phyloP scores from a whole-genome alignment of 192 early-diverging fungal genomes.

The Spizellomyces sp. region DNA sequence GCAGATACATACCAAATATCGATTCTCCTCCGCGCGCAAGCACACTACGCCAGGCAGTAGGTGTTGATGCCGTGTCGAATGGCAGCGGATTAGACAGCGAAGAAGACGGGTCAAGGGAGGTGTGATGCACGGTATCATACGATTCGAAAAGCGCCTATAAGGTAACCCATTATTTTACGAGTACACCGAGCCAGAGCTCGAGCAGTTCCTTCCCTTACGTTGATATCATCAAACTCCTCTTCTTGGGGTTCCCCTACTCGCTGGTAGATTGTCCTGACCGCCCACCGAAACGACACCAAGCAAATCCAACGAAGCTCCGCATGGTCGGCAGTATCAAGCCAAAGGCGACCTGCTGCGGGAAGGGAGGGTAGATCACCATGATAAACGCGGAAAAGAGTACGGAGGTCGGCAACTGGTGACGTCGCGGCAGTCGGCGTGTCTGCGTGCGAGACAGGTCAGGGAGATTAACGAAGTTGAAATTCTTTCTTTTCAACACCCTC shows the following conservation, averaged over 20 bases:
- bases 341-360: conserved; percentile 16
- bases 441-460: no score
- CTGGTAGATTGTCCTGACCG: conserved; percentile 33
- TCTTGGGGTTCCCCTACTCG: conserved; percentile 4
- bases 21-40: conserved; percentile 3
- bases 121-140: conserved; percentile 13
- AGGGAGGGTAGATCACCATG: conserved; percentile 25
- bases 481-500: no score
- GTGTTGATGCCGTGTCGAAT: conserved; percentile 19
- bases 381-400: conserved; percentile 17
- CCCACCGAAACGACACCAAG: conserved; percentile 24
- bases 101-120: conserved; percentile 29
- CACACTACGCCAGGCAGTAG: conserved; percentile 18
- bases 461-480: no score
- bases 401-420: not conserved
- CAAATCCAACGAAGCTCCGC: conserved; percentile 14
- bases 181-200: no score
- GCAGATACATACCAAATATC: conserved; percentile 16
- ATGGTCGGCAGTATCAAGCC: conserved; percentile 20
- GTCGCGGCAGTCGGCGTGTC: no score
- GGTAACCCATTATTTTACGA: not conserved
- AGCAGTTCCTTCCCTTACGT: not conserved
- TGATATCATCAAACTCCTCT: conserved; percentile 22
- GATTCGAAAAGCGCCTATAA: conserved; percentile 5
- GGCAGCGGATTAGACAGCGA: conserved; percentile 4